Conservation (phyloP, 805 yeast species). For the Saccharomyces eubayanus region DNA sequence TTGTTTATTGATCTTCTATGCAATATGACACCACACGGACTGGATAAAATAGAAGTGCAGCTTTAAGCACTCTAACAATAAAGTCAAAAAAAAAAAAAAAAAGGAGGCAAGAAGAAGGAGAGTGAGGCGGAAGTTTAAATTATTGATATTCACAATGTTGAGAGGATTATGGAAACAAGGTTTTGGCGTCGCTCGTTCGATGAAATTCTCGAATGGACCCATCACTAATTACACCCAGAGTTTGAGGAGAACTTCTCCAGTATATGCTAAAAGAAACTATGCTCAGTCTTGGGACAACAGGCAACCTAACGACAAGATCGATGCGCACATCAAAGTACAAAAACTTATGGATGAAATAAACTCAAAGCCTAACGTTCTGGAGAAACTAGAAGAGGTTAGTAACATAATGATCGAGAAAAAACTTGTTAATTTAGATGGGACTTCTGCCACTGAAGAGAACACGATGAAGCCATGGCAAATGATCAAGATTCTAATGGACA, state of each 20-base stretch:
- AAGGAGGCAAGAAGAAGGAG: no score
- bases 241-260: background rate
- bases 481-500: conserved; percentile 22
- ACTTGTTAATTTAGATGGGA: conserved; percentile 11
- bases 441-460: conserved; percentile 8
- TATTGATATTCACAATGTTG: background rate
- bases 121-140: background rate
- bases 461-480: conserved; percentile 17
- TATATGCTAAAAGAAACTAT: conserved; percentile 7
- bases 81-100: background rate
- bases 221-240: background rate
- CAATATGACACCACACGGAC: background rate
- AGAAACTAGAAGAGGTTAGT: conserved; percentile 14
- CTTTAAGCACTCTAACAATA: background rate
- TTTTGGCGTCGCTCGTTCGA: background rate
- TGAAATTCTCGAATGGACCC: background rate
- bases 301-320: conserved; percentile 15
- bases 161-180: background rate
- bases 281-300: conserved; percentile 26
- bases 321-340: conserved; percentile 24
- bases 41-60: background rate
- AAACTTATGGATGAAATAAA: conserved; percentile 19
- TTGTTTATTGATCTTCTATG: background rate
- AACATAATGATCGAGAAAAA: conserved; percentile 18
- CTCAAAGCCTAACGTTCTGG: conserved; percentile 15